phyloP scores from a whole-genome alignment of 306 rosid genomes.

The barrel medic (Medicago truncatula) region MtrunA17r5.0-ANR NC_053049.1:27195501-27196000 shows the following conservation, averaged over 20 bases:
- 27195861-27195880: slow-evolving; percentile 39
- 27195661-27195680: slow-evolving; percentile 28
- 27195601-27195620: slow-evolving; percentile 52
- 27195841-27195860: slow-evolving; percentile 54
- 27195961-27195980: not conserved
- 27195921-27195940: slow-evolving; percentile 11
- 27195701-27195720: slow-evolving; percentile 47
- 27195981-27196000: not conserved
- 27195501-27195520: slow-evolving; percentile 60
- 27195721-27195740: not conserved
- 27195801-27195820: slow-evolving; percentile 46
- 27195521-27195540: slow-evolving; percentile 40
- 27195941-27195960: slow-evolving; percentile 6
- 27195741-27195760: slow-evolving; percentile 36
- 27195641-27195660: slow-evolving; percentile 5
- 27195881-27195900: slow-evolving; percentile 35
- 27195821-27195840: slow-evolving; percentile 53
- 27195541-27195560: slow-evolving; percentile 41
- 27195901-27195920: slow-evolving; percentile 52
- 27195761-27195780: slow-evolving; percentile 45
- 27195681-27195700: slow-evolving; percentile 52
- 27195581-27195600: slow-evolving; percentile 27
- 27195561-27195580: slow-evolving; percentile 35
- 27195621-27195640: slow-evolving; percentile 30
- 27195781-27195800: slow-evolving; percentile 40